Evolutionary conservation across 768 basidiomycete species (phyloP), one percentile per base, ranked within the genome.

Genomic region (Boletus rufocinnamomeus): DNA sequence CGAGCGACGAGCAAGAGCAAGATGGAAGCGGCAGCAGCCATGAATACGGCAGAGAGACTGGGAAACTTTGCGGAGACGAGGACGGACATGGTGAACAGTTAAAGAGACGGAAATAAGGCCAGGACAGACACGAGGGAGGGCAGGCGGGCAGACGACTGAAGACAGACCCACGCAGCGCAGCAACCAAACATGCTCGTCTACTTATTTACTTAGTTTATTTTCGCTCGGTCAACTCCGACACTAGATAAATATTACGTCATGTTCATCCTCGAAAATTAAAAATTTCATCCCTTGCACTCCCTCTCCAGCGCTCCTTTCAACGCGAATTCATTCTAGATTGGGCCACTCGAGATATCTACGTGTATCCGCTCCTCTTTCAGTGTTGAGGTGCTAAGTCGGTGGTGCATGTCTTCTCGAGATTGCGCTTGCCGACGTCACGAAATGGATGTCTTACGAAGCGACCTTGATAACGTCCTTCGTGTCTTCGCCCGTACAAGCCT

Each of bases 51-150:
- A 11, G 72, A 64, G 17, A 74, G 60, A 50, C 61, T 62, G 46
- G 72, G 72, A 21, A 64, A 71, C 58, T 69, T 69, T 49, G 72
- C 63, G 28, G 60, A 64, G 50, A 74, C 64, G 57, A 74, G 71
- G 50, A 73, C 69, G 32, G 71, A 72, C 72, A 73, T 73, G 53
- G 54, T 56, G 47, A 25, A 25, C 23, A 10, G 45, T n/a, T n/a
- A 41, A n/a, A n/a, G 40, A 41, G 40, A 41, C 66, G 68, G 68
- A 68, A 49, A 72, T 70, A 66, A 61, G 65, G 30, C 65, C 63
- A 62, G 55, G 57, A 61, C 57, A 55, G 52, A 54, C 49, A 57
- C 54, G 51, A 51, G 52, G 47, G 40, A 40, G 57, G 50, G 54
- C 54, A 56, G 56, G 50, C 47, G 47, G 58, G 25, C 43, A 23